Base-by-base conservation (phyloP, 192 early-diverging fungal genomes). In the Neocallimastix lanati region DNA sequence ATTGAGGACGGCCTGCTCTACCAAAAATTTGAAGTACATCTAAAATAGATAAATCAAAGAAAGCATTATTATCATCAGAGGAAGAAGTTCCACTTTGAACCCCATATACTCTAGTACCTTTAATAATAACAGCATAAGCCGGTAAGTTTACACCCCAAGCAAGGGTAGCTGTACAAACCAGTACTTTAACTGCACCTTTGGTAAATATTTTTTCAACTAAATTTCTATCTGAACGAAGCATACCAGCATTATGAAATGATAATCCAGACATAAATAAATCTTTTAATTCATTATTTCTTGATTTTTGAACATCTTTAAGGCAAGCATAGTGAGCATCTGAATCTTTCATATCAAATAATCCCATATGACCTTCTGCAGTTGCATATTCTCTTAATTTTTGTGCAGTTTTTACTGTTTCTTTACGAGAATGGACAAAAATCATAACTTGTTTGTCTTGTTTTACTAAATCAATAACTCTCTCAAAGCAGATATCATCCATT, bases 1-100 rank as follows among this genome's bases (percentile, higher is more conserved):
- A 35, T n/a, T 93, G 92, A 40, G 94, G 94, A 78, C 94, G 91
- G 81, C 98, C 98, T 35, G 98, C 98, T 83, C 98, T 93, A 81
- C 96, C 98, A 84, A 99, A 98, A 80, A 99, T 99, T 86, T 99
- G 98, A 81, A 98, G 86, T n/a, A 99, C 98, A 84, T 99, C 98
- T 77, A 98, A 85, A 82, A 98, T 95, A 0, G 96, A 96, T 29
- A 99, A 86, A 81, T 99, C 98, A 4, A 94, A 91, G 85, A 95
- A 98, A 16, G 89, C 88, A 67, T 27, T 67, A 50, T 50, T 50
- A n/a, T 67, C 50, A n/a, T 67, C 50, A n/a, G 21, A 25, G 7
- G 50, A 25, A 67, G 50, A 67, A 11, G 25, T 4, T 80, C 98
- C 96, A 84, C 96, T 97, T 78, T 96, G 90, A 28, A 96, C 86